phyloP scores from a whole-genome alignment of 352 stramenopile genomes.

The Phytophthora fragariaefolia region DNA sequence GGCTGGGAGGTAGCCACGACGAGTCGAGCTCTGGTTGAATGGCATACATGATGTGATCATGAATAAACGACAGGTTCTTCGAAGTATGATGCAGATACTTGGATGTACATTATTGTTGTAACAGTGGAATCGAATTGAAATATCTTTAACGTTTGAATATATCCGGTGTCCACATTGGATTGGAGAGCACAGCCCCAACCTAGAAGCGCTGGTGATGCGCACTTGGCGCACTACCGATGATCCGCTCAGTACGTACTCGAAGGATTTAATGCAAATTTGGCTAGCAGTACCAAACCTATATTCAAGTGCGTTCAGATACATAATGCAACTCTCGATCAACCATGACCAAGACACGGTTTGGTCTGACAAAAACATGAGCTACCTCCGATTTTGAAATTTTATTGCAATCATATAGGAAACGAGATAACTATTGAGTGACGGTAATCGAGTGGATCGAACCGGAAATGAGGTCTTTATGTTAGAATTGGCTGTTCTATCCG shows the following conservation, averaged over 20 bases:
- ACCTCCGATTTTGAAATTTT: slow-evolving; percentile 16
- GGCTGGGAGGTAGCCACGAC: neutral
- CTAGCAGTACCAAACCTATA: slow-evolving; percentile 19
- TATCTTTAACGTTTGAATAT: slow-evolving; percentile 19
- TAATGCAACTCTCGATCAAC: slow-evolving; percentile 27
- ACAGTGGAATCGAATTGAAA: slow-evolving; percentile 6
- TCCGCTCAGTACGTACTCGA: slow-evolving; percentile 11
- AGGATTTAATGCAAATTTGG: slow-evolving; percentile 16
- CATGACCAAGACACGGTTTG: slow-evolving; percentile 24
- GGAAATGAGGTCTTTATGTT: too few relatives aligned
- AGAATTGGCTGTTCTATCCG: too few relatives aligned
- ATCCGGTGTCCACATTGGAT: slow-evolving; percentile 17
- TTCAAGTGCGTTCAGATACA: slow-evolving; percentile 33
- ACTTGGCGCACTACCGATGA: slow-evolving; percentile 14
- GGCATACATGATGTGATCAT: slow-evolving; percentile 7
- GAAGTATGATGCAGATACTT: too few relatives aligned
- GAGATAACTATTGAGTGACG: slow-evolving; percentile 15
- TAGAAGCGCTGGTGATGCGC: slow-evolving; percentile 27
- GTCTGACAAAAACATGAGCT: slow-evolving; percentile 26
- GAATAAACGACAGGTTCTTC: too few relatives aligned
- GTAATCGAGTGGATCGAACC: neutral
- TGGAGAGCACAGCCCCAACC: slow-evolving; percentile 14
- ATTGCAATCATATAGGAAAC: slow-evolving; percentile 28
- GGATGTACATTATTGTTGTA: too few relatives aligned
- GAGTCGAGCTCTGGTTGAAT: slow-evolving; percentile 18